These are phyloP conservation scores for Colletotrichum cereale DNA, from an alignment of 2,329 filamentous ascomycete genomes.

Conservation along the genomic window DNA sequence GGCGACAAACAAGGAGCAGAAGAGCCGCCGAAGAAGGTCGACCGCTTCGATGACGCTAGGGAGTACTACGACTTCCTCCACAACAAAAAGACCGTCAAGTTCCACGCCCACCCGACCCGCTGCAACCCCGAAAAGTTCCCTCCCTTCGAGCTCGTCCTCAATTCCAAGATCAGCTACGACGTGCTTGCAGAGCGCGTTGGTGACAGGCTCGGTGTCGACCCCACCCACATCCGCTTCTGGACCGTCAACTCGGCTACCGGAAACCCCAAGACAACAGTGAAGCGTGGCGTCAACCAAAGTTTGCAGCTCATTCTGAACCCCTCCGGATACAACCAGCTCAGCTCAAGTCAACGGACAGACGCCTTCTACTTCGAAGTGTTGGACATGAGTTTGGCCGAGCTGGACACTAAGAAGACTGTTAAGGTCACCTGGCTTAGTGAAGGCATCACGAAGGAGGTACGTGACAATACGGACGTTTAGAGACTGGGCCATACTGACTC, in stretches of 20 bases:
- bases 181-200: slow-evolving; percentile 87
- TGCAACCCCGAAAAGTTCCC: slow-evolving; percentile 70
- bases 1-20: slow-evolving; percentile 54
- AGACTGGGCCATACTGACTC: neutral
- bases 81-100: slow-evolving; percentile 83
- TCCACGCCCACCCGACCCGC: slow-evolving; percentile 74
- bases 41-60: slow-evolving; percentile 77
- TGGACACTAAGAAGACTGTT: slow-evolving; percentile 91
- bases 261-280: slow-evolving; percentile 82
- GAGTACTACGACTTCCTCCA: slow-evolving; percentile 95
- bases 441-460: slow-evolving; percentile 89
- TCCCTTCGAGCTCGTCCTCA: slow-evolving; percentile 82
- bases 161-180: slow-evolving; percentile 91
- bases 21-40: slow-evolving; percentile 56
- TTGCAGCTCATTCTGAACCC: slow-evolving; percentile 83
- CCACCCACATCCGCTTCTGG: slow-evolving; percentile 91
- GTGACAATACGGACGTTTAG: slow-evolving; percentile 42
- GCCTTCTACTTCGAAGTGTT: slow-evolving; percentile 92
- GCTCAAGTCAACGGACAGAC: slow-evolving; percentile 78
- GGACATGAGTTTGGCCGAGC: slow-evolving; percentile 92
- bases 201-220: slow-evolving; percentile 79
- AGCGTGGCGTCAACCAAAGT: slow-evolving; percentile 77
- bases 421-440: slow-evolving; percentile 89
- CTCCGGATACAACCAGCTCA: slow-evolving; percentile 78
- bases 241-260: slow-evolving; percentile 83